Conservation (phyloP, 352 stramenopile species). For the Pseudoperonospora humuli region DNA sequence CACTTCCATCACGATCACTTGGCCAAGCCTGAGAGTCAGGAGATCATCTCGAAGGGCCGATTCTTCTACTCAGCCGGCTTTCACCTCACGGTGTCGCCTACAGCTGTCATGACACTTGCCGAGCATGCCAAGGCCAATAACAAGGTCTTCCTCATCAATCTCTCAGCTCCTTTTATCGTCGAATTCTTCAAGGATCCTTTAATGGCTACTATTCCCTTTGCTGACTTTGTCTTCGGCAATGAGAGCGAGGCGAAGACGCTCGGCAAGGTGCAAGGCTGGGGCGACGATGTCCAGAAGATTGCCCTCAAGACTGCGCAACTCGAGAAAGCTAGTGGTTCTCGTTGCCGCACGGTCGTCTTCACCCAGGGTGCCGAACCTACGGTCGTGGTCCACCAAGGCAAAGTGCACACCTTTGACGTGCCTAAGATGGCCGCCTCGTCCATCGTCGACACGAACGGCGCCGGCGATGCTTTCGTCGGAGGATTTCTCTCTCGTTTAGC, state of each 20-base stretch:
- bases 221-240: slow-evolving; percentile 99
- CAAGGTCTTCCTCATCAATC: slow-evolving; percentile 96
- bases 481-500: slow-evolving; percentile 95
- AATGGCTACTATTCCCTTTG: slow-evolving; percentile 89
- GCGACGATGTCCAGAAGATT: slow-evolving; percentile 82
- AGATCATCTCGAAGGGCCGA: slow-evolving; percentile 90
- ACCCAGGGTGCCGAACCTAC: slow-evolving; percentile 95
- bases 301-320: slow-evolving; percentile 90
- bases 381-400: slow-evolving; percentile 93
- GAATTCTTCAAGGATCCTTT: slow-evolving; percentile 97
- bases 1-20: slow-evolving; percentile 93
- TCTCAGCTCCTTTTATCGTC: slow-evolving; percentile 97
- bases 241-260: slow-evolving; percentile 97
- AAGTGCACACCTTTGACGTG: slow-evolving; percentile 90
- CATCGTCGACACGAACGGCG: slow-evolving; percentile 99
- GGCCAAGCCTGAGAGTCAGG: slow-evolving; percentile 83
- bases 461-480: slow-evolving; percentile 98
- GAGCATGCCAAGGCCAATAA: slow-evolving; percentile 90
- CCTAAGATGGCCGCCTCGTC: slow-evolving; percentile 74
- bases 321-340: slow-evolving; percentile 89
- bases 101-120: slow-evolving; percentile 88
- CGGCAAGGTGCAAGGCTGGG: slow-evolving; percentile 86
- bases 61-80: slow-evolving; percentile 98
- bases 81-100: slow-evolving; percentile 96
- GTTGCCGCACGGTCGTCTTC: slow-evolving; percentile 95